Evolutionary conservation across 371 early-diverging fungal species (phyloP), one percentile per base, ranked within the genome.

Genomic region (Actinomucor elegans): DNA sequence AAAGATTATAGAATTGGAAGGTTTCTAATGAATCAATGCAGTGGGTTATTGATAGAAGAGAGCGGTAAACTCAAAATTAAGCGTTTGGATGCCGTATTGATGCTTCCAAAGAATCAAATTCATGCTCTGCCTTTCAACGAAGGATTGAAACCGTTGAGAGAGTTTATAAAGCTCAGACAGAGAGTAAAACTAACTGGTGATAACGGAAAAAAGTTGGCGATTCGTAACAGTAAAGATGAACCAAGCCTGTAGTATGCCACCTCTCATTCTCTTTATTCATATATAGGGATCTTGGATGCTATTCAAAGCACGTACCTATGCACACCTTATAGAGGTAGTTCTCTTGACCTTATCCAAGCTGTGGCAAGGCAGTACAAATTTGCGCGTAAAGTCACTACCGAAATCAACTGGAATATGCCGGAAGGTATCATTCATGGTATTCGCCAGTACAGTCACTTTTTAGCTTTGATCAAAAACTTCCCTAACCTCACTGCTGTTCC

Each of bases 341-440:
- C 55, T 11, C 21, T 54, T 24, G 55, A 54, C 31, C 15, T 56
- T 17, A 37, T 48, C n/a, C 36, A 38, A 38, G 49, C 56, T 14
- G 56, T 56, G 5, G 33, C 56, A 34, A 41, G 56, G 9, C 49
- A 48, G n/a, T 33, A 48, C 21, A 48, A 41, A 14, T 48, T 48
- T 34, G 49, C 56, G 10, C 23, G 40, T 12, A 56, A 41, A 20
- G 55, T 38, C 0, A 54, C 55, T 11, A 31, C 27, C 26, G 21
- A 17, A 1, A 46, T 54, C 20, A 20, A 46, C 7, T 54, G 55
- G 55, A 21, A 38, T 28, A 6, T 31, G 10, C 47, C 55, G 21
- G 23, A 45, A 6, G 55, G 38, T 6, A 36, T 54, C 10, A 27
- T 37, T 0, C 4, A 17, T 11, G 46, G 31, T 7, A 54, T 54